phyloP scores from a whole-genome alignment of 2,329 filamentous ascomycete genomes.

The Botrytis fragariae region DNA sequence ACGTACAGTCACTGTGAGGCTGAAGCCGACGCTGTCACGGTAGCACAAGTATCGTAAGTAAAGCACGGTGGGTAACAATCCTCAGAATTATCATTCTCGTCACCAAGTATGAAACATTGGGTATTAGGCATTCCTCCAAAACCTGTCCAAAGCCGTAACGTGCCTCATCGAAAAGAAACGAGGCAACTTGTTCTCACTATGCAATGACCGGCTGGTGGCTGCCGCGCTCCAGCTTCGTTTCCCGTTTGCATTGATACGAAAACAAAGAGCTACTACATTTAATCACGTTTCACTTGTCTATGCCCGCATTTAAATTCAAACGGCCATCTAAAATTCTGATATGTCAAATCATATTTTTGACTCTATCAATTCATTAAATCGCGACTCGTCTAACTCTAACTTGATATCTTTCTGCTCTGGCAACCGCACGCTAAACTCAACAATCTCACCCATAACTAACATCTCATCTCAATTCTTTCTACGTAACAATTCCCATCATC shows the following conservation, averaged over 20 bases:
- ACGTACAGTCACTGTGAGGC: background rate
- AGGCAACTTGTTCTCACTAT: background rate
- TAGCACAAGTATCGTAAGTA: background rate
- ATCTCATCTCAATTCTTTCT: background rate
- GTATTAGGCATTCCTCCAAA: background rate
- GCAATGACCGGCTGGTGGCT: background rate
- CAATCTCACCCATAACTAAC: background rate
- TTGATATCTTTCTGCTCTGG: background rate
- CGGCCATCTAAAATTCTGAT: background rate
- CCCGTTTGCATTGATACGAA: background rate
- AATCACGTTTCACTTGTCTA: background rate
- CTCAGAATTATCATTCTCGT: background rate
- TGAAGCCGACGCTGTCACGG: background rate
- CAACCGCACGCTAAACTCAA: background rate
- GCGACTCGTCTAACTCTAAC: background rate
- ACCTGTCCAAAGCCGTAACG: background rate
- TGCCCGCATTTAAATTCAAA: background rate
- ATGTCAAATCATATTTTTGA: background rate
- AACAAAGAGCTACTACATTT: background rate
- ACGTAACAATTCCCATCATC: background rate
- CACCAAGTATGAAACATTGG: background rate
- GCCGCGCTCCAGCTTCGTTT: no score
- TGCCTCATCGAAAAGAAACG: background rate
- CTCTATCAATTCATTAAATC: constrained; percentile 7
- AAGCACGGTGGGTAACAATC: background rate